phyloP scores from a whole-genome alignment of 441 rosid species.

The Viola pubescens region DNA sequence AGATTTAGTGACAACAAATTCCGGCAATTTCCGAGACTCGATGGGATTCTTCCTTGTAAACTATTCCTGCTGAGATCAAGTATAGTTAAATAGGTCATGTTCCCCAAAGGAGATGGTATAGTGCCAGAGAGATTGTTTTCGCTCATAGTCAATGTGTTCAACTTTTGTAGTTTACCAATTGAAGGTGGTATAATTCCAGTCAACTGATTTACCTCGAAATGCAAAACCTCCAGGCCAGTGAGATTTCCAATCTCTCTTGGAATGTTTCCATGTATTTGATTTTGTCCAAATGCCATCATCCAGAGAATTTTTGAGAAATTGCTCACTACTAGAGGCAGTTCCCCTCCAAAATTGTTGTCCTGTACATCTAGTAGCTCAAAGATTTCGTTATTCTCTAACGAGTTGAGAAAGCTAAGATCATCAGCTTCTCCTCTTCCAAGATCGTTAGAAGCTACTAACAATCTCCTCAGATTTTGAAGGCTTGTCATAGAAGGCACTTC shows the following conservation, averaged over 20 bases:
- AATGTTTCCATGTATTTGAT: background rate
- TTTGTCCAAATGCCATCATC: no score
- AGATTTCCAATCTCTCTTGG: background rate
- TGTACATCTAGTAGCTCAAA: background rate
- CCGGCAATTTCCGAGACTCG: background rate
- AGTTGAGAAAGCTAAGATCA: background rate
- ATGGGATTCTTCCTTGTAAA: background rate
- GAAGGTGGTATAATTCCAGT: background rate
- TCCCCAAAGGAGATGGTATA: background rate
- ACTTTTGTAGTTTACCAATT: background rate
- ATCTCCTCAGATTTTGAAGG: no score
- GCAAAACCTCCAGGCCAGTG: background rate
- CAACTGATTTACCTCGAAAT: background rate
- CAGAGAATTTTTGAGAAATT: slow-evolving; percentile 4
- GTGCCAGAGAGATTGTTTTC: background rate
- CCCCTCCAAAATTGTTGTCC: slow-evolving; percentile 16
- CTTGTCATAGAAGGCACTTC: background rate
- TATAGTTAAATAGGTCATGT: background rate
- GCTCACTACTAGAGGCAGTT: background rate
- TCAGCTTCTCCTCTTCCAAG: no score
- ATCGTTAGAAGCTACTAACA: no score
- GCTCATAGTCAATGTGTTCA: background rate
- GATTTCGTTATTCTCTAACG: background rate
- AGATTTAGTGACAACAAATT: background rate
- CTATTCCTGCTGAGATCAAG: background rate